Evolutionary conservation across 2,329 filamentous ascomycete genomes (phyloP).

Genomic region (Hypoxylon sp.): DNA sequence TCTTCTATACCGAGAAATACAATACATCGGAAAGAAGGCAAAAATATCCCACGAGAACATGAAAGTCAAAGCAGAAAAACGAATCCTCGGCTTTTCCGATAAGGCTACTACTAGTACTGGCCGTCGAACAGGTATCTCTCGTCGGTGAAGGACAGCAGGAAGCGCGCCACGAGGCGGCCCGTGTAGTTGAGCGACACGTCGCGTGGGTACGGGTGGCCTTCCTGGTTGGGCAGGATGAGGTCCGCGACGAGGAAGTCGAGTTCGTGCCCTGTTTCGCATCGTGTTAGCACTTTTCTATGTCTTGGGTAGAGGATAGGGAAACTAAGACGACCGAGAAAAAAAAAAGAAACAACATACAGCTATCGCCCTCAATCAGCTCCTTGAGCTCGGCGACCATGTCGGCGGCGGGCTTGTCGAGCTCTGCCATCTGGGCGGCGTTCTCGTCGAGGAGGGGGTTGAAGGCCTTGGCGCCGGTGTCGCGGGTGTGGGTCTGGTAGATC

Average conservation of each 20-base stretch:
- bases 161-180: slow-evolving; percentile 61
- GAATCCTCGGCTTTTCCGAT: no score
- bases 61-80: no score
- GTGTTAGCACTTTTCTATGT: no score
- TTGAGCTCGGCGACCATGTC: slow-evolving; percentile 57
- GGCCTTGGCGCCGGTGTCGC: slow-evolving; percentile 56
- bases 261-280: slow-evolving; percentile 46
- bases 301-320: no score
- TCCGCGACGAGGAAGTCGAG: slow-evolving; percentile 56
- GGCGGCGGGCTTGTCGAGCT: slow-evolving; percentile 55
- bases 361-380: slow-evolving; percentile 53
- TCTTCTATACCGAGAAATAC: neutral
- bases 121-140: slow-evolving; percentile 58
- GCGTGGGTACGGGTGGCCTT: slow-evolving; percentile 56
- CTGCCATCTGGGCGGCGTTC: slow-evolving; percentile 47
- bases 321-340: neutral
- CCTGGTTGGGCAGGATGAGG: slow-evolving; percentile 55
- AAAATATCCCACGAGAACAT: no score
- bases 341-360: slow-evolving; percentile 50
- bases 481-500: slow-evolving; percentile 64
- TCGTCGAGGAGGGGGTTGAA: slow-evolving; percentile 65
- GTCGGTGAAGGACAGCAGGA: slow-evolving; percentile 62
- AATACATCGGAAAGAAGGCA: slow-evolving; percentile 10
- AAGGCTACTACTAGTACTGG: slow-evolving; percentile 44
- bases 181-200: slow-evolving; percentile 60